A percentile compares a stretch with the other conserved stretches of the same genome.
phyloP scores from a whole-genome alignment of 169 alveolate genomes.

The Amoebophrya sp. region DNA sequence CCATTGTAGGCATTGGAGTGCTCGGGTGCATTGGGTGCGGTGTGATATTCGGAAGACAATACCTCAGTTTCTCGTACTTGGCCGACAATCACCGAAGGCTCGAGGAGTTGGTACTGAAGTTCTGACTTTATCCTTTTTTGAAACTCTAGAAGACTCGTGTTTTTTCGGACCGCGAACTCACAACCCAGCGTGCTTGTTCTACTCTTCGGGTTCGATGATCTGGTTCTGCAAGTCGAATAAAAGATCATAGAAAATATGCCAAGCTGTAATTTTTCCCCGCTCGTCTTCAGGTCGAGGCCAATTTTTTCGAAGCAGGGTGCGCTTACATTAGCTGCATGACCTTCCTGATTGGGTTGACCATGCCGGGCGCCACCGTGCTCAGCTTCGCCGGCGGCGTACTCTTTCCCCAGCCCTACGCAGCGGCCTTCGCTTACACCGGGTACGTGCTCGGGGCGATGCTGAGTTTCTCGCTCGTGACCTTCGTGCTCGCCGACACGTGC shows the following conservation, averaged over 20 bases:
- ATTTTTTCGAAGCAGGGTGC: not conserved
- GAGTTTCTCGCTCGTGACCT: constrained; percentile 11
- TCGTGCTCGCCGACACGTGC: constrained; percentile 29
- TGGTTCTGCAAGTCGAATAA: too few species aligned
- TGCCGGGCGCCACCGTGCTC: constrained; percentile 31
- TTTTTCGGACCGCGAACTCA: too few species aligned
- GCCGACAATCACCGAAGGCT: not conserved
- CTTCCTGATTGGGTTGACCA: constrained; percentile 21
- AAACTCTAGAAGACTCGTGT: too few species aligned
- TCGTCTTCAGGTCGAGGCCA: constrained; percentile 13
- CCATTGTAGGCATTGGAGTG: too few species aligned
- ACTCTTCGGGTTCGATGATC: too few species aligned
- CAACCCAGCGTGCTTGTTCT: too few species aligned
- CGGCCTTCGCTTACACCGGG: constrained; percentile 26
- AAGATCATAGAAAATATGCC: too few species aligned
- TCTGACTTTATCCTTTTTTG: too few species aligned
- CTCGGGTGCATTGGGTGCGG: too few species aligned
- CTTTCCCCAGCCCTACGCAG: constrained; percentile 38
- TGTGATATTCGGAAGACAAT: too few species aligned
- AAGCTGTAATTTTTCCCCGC: too few species aligned
- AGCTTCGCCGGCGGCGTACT: constrained; percentile 33
- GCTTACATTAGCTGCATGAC: not conserved
- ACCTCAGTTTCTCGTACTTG: not conserved
- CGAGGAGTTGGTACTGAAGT: not conserved
- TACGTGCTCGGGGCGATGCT: constrained; percentile 30